Base-by-base conservation (phyloP, 371 early-diverging fungal species). In the Thermomucor indicae-seudaticae region DNA sequence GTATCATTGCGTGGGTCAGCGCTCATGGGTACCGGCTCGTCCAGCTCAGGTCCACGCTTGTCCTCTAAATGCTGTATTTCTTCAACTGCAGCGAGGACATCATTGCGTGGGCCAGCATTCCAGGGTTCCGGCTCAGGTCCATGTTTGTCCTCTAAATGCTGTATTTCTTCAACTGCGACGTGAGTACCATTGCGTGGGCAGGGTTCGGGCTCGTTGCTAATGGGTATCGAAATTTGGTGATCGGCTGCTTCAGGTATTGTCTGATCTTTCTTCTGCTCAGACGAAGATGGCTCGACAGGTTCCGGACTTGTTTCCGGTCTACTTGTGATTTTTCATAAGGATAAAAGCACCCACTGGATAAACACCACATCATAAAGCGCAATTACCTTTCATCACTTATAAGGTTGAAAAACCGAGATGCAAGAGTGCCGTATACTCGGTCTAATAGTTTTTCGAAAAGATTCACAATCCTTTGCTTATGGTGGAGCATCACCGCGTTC, bases 401-500 rank as follows among this genome's bases (percentile, higher is more conserved):
- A 7, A 12, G 35, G 22, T 42, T 12, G 55, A 58, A 56, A 49
- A 65, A 23, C 25, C 14, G 4, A 25, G 43, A 30, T 49, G 29
- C 7, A n/a, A 20, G 40, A 6, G 53, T 42, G 16, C 51, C 53
- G 27, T 65, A 65, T 3, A 51, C 23, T 31, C 42, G 38, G 23
- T 60, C 48, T 17, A 75, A 23, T 6, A 69, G 32, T 0, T 29
- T 35, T 25, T 66, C 53, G 0, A 69, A 25, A 1, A 61, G 25
- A 25, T 60, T 46, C 6, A 61, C 20, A 1, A 75, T 46, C 4
- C 28, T 25, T 35, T 63, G 51, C 20, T 64, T 64, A 5, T 68
- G 38, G 19, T 71, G 75, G 23, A 75, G 53, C 3, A 67, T 38
- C 11, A 75, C 57, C 0, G 56, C 63, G 22, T 53, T 59, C 28